These are phyloP conservation scores for Colletotrichum brevisporum DNA, from an alignment of 2,329 filamentous ascomycete species.

Conservation along the genomic window DNA sequence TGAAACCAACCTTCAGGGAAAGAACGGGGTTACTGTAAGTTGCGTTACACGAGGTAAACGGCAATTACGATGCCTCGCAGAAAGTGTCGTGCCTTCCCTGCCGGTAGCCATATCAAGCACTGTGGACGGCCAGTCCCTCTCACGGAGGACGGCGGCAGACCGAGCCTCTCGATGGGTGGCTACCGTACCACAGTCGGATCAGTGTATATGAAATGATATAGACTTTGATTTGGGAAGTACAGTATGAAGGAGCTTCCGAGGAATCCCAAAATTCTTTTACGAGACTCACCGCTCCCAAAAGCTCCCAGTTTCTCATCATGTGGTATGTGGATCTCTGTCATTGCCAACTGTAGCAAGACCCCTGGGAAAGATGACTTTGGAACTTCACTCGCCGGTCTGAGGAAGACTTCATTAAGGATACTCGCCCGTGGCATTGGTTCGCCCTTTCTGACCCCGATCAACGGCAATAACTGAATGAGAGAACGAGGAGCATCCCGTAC, in stretches of 20 bases:
- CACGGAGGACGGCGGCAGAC: neutral
- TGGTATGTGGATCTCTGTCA: neutral
- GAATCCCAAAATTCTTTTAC: no score
- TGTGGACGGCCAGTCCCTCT: neutral
- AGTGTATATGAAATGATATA: neutral
- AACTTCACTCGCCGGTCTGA: constrained; percentile 33
- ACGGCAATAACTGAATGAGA: neutral
- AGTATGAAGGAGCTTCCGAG: no score
- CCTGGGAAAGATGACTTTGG: constrained; percentile 17
- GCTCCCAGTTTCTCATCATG: neutral
- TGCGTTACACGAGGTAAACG: no score
- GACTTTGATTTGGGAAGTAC: neutral
- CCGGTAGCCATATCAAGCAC: no score
- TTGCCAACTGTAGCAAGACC: neutral
- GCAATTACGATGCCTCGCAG: no score
- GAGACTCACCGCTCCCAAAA: neutral
- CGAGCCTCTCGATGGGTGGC: neutral
- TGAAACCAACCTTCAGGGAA: no score
- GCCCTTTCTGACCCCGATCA: constrained; percentile 23
- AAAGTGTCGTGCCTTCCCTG: no score
- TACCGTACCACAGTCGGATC: neutral
- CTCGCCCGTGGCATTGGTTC: constrained; percentile 23
- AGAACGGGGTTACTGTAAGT: no score
- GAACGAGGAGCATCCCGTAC: no score
- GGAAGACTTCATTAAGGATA: constrained; percentile 7